phyloP scores from a whole-genome alignment of 1,284 basidiomycete species.

The Heterobasidion annosum region DNA sequence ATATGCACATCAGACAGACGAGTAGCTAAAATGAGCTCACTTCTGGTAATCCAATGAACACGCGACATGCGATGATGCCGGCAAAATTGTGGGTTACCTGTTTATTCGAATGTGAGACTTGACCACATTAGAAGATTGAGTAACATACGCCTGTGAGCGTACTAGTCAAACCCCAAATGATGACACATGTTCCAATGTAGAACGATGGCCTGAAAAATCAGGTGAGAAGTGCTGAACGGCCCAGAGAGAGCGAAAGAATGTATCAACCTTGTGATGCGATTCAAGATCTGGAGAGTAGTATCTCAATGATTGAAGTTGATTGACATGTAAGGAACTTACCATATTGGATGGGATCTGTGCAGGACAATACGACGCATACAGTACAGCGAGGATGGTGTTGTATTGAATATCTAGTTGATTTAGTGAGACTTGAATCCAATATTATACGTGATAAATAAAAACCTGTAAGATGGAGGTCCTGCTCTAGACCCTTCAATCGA shows the following conservation, averaged over 20 bases:
- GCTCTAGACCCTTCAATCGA: slow-evolving; percentile 48
- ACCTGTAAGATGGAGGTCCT: slow-evolving; percentile 46
- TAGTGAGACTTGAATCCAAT: neutral
- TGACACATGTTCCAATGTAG: slow-evolving; percentile 52
- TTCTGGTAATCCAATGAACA: slow-evolving; percentile 59
- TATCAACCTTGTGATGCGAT: slow-evolving; percentile 37
- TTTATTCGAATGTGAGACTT: neutral
- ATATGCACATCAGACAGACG: neutral
- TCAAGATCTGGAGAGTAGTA: slow-evolving; percentile 31
- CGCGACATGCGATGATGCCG: slow-evolving; percentile 46
- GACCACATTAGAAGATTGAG: neutral
- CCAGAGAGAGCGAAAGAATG: neutral
- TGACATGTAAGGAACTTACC: slow-evolving; percentile 21
- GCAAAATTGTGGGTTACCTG: slow-evolving; percentile 20
- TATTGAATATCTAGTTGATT: slow-evolving; percentile 45
- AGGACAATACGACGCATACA: slow-evolving; percentile 53
- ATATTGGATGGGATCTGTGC: slow-evolving; percentile 62
- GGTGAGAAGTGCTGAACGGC: neutral
- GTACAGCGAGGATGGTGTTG: slow-evolving; percentile 44
- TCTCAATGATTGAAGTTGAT: neutral
- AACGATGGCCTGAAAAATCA: slow-evolving; percentile 38
- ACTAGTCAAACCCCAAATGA: slow-evolving; percentile 58
- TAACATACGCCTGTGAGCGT: slow-evolving; percentile 44
- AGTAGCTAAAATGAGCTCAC: slow-evolving; percentile 16
- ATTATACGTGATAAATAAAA: neutral